Base-by-base conservation (phyloP, 164 flowering plant species). In the Echeveria elegans region DNA sequence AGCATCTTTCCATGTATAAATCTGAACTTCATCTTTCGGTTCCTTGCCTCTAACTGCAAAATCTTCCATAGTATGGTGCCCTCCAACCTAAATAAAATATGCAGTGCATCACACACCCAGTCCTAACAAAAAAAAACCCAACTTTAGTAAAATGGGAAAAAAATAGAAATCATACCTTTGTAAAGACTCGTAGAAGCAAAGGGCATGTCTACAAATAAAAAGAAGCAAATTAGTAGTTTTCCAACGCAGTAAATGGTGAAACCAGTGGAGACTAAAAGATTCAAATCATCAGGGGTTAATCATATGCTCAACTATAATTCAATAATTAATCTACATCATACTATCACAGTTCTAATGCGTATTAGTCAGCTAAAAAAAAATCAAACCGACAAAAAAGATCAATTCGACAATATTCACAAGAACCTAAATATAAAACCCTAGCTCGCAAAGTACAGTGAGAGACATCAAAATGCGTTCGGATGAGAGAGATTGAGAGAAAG, bases 1-100 rank as follows among this genome's bases (percentile, higher is more conserved):
- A 30, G 99, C 99, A 83, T 95, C 99, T 72, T 86, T 88, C 99
- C 99, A 94, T 61, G 99, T 92, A 74, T 95, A 95, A 36, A 95
- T 95, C 66, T 95, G 97, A 75, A 95, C 97, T 79, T 95, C 99
- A 64, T 88, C 90, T 75, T 86, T 89, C 41, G 99, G 97, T 69
- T 91, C 96, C 79, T 94, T 87, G 66, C 96, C 99, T 76, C 97
- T 88, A 62, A 80, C 83, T 18, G 88, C 87, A 78, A 88, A 95
- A 65, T 89, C 97, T 72, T 80, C 92, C 69, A 68, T 76, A 30
- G 77, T 68, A 75, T 92, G 97, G 82, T 95, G 97, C 37, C 87
- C 74, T 45, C 97, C 97, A 71, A 77, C 72, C 97, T 91, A 76
- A 58, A 69, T 37, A 40, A 41, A 63, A 24, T n/a, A n/a, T n/a